Base-by-base conservation (phyloP, 768 basidiomycete species). In the Hypholoma sublateritium region DNA sequence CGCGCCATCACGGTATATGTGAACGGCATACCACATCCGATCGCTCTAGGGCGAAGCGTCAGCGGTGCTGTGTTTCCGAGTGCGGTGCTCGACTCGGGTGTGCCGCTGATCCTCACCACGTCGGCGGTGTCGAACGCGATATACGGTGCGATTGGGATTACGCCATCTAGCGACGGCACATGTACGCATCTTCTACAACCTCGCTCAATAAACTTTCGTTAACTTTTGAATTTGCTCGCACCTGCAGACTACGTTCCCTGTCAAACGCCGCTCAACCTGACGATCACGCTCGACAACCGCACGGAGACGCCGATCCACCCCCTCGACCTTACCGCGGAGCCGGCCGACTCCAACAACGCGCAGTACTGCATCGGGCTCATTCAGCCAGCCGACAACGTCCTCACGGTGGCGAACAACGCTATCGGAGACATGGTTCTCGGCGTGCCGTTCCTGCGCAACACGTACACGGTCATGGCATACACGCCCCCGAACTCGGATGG, bases 391-490 rank as follows among this genome's bases (percentile, higher is more conserved):
- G 78, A 81, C 41, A 58, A 69, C 9, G 61, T 70, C 13, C 77
- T 89, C 44, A 62, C 69, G 11, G 65, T 63, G 2, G 61, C 76
- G 0, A 55, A 61, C 14, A 69, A 73, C 3, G 62, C 58, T 13
- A 71, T 83, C 16, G 85, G 81, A 0, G 90, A 92, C 68, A 85
- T 93, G 72, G 76, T 93, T 56, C 83, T 93, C 37, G 91, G 89
- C 39, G 87, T 90, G 0, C 85, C 90, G 0, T 93, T 93, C 67
- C 72, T 93, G 63, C 79, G 88, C 11, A 91, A 86, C 63, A 79
- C 83, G 3, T 93, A 93, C 66, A 86, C 83, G 12, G 89, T 93
- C 59, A 81, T 91, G 80, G 86, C 85, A 0, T 90, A 87, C 66
- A 75, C 80, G 45, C 57, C 64, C 0, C 85, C 85, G 2, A 64